These are phyloP conservation scores for Prunus padus DNA, from an alignment of 306 rosid genomes.

Conservation along the genomic window DNA sequence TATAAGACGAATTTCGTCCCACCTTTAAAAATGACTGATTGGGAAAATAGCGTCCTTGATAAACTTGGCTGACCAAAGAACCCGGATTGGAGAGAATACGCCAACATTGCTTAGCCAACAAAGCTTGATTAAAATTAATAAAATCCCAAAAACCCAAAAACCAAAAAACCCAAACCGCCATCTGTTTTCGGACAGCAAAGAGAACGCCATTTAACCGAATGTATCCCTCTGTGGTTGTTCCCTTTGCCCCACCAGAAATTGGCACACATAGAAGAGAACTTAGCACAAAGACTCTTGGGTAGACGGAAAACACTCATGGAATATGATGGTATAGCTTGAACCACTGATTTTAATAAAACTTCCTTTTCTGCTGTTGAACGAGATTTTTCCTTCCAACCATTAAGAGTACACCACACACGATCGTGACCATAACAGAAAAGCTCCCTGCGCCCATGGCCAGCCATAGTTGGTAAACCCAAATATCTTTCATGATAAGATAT, in stretches of 20 bases:
- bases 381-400: background rate
- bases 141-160: too few species aligned
- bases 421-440: rapidly evolving
- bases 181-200: too few species aligned
- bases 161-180: too few species aligned
- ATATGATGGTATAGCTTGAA: background rate
- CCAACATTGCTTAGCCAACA: too few species aligned
- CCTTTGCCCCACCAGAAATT: background rate
- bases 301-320: background rate
- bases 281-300: background rate
- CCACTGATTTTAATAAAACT: background rate
- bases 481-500: background rate
- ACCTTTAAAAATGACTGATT: too few species aligned
- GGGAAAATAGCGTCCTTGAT: background rate
- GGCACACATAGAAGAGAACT: background rate
- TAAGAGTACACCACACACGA: background rate
- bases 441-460: rapidly evolving
- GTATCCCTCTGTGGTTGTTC: too few species aligned
- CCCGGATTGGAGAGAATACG: too few species aligned
- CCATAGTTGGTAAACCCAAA: background rate
- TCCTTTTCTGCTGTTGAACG: background rate
- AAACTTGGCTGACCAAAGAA: too few species aligned
- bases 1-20: too few species aligned
- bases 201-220: too few species aligned
- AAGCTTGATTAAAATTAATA: too few species aligned